Conservation (phyloP, 2,329 filamentous ascomycete genomes). For the Aspergillus aculeatus region DNA sequence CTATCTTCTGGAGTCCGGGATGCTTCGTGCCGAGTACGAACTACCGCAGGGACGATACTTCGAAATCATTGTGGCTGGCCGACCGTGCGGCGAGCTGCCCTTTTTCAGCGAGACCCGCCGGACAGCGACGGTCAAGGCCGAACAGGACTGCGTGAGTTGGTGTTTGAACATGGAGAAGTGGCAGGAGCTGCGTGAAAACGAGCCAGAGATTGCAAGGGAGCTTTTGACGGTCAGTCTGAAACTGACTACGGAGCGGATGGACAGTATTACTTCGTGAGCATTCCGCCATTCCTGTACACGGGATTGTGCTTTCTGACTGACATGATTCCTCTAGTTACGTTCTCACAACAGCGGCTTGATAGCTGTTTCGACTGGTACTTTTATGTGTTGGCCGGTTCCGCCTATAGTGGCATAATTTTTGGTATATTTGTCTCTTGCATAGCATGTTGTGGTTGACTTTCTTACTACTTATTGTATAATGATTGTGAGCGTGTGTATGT, state of each 20-base stretch:
- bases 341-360: constrained; percentile 35
- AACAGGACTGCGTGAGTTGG: constrained; percentile 82
- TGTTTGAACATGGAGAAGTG: constrained; percentile 70
- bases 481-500: neutral
- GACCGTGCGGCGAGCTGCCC: constrained; percentile 91
- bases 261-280: constrained; percentile 60
- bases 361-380: neutral
- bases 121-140: constrained; percentile 81
- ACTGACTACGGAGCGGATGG: constrained; percentile 91
- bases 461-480: neutral
- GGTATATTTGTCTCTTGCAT: neutral
- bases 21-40: constrained; percentile 85
- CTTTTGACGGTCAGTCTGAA: constrained; percentile 85
- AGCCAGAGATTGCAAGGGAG: constrained; percentile 78
- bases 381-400: neutral
- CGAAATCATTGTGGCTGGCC: constrained; percentile 90
- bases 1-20: constrained; percentile 85
- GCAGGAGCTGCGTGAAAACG: constrained; percentile 67
- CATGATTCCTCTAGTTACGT: constrained; percentile 26
- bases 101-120: constrained; percentile 91
- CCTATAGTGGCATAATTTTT: neutral
- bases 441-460: neutral
- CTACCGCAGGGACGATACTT: constrained; percentile 84
- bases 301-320: constrained; percentile 6
- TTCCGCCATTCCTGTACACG: constrained; percentile 1